Base-by-base conservation (phyloP, 2,329 filamentous ascomycete species). In the Fusarium sp. region DNA sequence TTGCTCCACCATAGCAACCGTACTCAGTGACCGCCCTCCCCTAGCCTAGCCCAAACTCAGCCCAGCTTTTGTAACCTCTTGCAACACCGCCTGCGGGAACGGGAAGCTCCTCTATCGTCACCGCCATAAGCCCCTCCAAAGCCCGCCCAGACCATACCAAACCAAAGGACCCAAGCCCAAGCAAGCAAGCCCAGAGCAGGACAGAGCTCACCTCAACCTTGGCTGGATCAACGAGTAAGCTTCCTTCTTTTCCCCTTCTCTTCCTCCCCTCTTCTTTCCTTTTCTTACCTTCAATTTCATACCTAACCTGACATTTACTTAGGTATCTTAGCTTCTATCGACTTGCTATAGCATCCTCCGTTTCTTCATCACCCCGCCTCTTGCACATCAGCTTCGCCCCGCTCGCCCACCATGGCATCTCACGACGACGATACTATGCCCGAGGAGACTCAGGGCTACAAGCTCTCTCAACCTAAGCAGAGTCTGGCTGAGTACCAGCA, bases 401-500 rank as follows among this genome's bases (percentile, higher is more conserved):
- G 69, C 59, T 65, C 52, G 59, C 54, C 75, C 82, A 86, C 77
- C 77, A 93, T 93, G 91, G 86, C 90, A 75, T 88, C 90, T 77
- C 85, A 89, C 79, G 86, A 91, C 73, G 94, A 97, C 69, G 95
- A 98, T 79, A 90, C 95, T 75, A 87, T 92, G 82, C 92, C 94
- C 72, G 93, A 96, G 85, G 89, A 92, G 85, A 98, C 95, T 74
- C 91, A 95, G 85, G 95, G 95, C 81, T 98, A 98, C 91, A 98
- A 97, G 90, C 92, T 98, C 80, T 95, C 94, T 75, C 94, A 98
- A 89, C 88, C 88, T 70, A 98, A 98, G 91, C 97, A 98, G 89
- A 97, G 93, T 77, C 88, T 99, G 79, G 93, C 95, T 73, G 93
- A 98, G 83, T 98, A 98, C 85, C 89, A 95, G 80, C 88, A 97